Base-by-base conservation (phyloP, 148 eudicot species). In the Rhododendron henanense region DNA sequence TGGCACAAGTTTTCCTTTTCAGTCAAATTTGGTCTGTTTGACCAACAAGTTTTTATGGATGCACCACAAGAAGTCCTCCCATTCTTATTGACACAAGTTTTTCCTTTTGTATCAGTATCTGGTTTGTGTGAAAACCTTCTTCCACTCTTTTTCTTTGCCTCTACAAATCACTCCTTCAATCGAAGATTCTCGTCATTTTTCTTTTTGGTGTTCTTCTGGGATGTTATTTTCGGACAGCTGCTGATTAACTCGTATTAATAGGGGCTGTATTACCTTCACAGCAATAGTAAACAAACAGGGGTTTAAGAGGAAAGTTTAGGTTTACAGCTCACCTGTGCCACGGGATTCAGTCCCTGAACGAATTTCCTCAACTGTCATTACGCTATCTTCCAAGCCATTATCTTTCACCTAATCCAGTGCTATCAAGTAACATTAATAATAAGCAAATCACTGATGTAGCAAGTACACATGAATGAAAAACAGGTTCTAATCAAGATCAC, bases 351-450 rank as follows among this genome's bases (percentile, higher is more conserved):
- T 87, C 77, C 98, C 99, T 55, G 95, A 90, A 55, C 98, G 94
- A 57, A 97, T 90, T 89, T 97, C 99, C 85, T 97, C 99, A 85
- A 97, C 79, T 10, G 99, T 97, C 98, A 94, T 93, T 41, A 97
- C 98, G 61, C 98, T 93, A 84, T 95, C 97, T 88, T 96, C 99
- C 87, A 97, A 87, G 44, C 99, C 99, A 92, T 94, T 90, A 65
- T 97, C 98, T 88, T 91, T 93, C 59, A 92, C 98, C 99, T 95
- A 86, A 84, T 53, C 81, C 83, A 88, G 59, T 53, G 23, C 37
- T 33, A 8, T 45, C 53, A 83, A 53, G 18, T 11, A 88, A 71
- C 76, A 31, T 71, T 71, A 71, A 31, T 65, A 65, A 69, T 33
- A 14, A 65, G 73, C 33, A 25, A 65, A 73, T 19, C 21, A 61